Conservation (phyloP, 2,329 filamentous ascomycete species). For the Pseudogymnoascus sp. region DNA sequence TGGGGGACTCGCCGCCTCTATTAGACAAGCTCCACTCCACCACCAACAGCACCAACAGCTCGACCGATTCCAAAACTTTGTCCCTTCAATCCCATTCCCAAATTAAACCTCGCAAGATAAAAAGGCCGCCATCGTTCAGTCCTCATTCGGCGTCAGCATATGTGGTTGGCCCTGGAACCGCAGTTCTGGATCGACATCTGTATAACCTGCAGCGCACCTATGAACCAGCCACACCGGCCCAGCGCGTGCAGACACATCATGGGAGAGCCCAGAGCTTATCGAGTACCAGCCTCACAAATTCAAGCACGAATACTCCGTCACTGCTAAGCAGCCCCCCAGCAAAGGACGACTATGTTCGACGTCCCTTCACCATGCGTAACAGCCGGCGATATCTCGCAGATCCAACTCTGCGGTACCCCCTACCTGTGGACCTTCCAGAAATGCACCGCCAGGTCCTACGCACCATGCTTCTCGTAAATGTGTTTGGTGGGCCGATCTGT, state of each 20-base stretch:
- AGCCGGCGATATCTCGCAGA: constrained; percentile 79
- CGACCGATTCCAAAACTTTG: background rate
- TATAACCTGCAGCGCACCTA: constrained; percentile 1
- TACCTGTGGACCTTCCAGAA: constrained; percentile 80
- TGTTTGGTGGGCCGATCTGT: constrained; percentile 74
- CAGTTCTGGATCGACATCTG: constrained; percentile 5
- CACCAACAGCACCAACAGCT: constrained; percentile 1
- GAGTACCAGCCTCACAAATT: constrained; percentile 8
- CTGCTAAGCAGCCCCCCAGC: background rate
- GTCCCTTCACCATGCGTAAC: constrained; percentile 62
- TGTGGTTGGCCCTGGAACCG: constrained; percentile 7
- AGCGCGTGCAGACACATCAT: constrained; percentile 7
- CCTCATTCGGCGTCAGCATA: background rate
- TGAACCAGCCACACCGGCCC: background rate
- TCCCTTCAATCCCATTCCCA: background rate
- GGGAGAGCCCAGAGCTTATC: constrained; percentile 6
- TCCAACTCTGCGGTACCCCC: constrained; percentile 62
- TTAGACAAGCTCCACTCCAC: constrained; percentile 5
- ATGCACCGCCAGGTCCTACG: constrained; percentile 80
- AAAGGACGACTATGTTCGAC: constrained; percentile 17
- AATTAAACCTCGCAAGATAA: background rate
- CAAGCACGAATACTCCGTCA: constrained; percentile 5
- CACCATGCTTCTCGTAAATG: constrained; percentile 70
- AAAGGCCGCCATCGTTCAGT: background rate
- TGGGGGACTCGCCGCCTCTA: constrained; percentile 5